Evolutionary conservation across 352 stramenopile species (phyloP), one percentile per base, ranked within the genome.

Genomic region (Pythium catenulatum): DNA sequence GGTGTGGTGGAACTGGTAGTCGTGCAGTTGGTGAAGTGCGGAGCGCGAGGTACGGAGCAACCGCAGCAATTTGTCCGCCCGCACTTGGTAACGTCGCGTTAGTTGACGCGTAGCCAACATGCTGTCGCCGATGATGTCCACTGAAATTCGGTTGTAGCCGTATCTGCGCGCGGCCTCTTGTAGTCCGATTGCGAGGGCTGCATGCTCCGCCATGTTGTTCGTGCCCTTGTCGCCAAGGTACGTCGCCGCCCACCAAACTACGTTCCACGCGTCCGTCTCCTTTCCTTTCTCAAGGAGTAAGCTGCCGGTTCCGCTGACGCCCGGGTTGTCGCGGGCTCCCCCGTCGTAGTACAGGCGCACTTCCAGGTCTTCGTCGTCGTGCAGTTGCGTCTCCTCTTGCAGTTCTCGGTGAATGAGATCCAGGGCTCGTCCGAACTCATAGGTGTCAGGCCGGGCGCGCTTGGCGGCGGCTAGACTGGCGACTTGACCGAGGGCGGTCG

Each of bases 131-230:
- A 78, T 37, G 17, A 66, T 39, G 9, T 23, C 25, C 1, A 66
- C 14, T 15, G 34, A 27, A 23, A 25, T 37, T 5, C 59, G 41
- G 36, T 4, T 73, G 32, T 23, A 0, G 23, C 32, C 15, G 34
- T 52, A 78, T 17, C 69, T 3, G 9, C 36, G 46, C 3, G 69
- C 69, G 2, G 34, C 46, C 39, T 78, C 69, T 39, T 59, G 34
- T 1, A 78, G 50, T 3, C 69, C 69, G 25, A 48, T 45, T 1
- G 69, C 69, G 17, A 78, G 34, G 4, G 48, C 69, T 3, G 19
- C n/a, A n/a, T 84, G n/a, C 34, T 78, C 69, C 34, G 69, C 69
- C 14, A 50, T 32, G 48, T 78, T 78, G 46, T 78, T 78, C 4
- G 69, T 78, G n/a, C 69, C 4, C 0, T 4, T 15, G 14, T 30